Evolutionary conservation across 2,329 filamentous ascomycete genomes (phyloP).

Genomic region (Talaromyces sp.): DNA sequence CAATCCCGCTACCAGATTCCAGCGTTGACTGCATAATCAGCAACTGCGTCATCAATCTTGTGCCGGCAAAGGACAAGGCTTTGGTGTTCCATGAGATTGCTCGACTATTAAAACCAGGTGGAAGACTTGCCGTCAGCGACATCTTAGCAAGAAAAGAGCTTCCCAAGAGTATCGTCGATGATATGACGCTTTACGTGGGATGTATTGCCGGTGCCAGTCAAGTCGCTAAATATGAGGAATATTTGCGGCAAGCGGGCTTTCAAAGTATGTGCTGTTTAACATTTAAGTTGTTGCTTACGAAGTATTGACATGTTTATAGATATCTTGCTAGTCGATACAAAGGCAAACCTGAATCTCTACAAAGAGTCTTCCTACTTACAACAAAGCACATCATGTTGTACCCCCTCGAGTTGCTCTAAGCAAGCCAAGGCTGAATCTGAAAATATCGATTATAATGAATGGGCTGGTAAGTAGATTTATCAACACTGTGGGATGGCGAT

Average conservation of each 20-base stretch:
- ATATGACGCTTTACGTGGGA: constrained; percentile 58
- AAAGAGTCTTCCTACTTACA: constrained; percentile 7
- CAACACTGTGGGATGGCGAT: background rate
- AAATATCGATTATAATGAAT: constrained; percentile 51
- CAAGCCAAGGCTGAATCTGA: constrained; percentile 22
- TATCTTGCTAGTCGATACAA: constrained; percentile 9
- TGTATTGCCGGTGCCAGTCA: constrained; percentile 60
- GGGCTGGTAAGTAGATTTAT: constrained; percentile 46
- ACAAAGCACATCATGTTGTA: constrained; percentile 25
- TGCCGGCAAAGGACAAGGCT: constrained; percentile 54
- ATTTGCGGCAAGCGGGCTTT: constrained; percentile 54
- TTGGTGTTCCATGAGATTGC: constrained; percentile 58
- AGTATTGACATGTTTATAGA: background rate
- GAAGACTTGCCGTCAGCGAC: constrained; percentile 60
- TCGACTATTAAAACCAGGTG: constrained; percentile 57
- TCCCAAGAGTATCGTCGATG: constrained; percentile 48
- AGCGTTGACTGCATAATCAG: constrained; percentile 59
- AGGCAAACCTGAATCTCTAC: constrained; percentile 14
- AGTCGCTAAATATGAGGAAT: constrained; percentile 53
- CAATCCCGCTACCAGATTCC: constrained; percentile 45
- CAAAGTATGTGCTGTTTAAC: constrained; percentile 42
- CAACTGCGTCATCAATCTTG: constrained; percentile 64
- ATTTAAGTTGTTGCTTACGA: too few relatives aligned
- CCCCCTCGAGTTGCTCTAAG: constrained; percentile 3
- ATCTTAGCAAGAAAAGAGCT: constrained; percentile 56